Conservation (phyloP, 2,329 filamentous ascomycete species). For the Fusarium metavorans region DNA sequence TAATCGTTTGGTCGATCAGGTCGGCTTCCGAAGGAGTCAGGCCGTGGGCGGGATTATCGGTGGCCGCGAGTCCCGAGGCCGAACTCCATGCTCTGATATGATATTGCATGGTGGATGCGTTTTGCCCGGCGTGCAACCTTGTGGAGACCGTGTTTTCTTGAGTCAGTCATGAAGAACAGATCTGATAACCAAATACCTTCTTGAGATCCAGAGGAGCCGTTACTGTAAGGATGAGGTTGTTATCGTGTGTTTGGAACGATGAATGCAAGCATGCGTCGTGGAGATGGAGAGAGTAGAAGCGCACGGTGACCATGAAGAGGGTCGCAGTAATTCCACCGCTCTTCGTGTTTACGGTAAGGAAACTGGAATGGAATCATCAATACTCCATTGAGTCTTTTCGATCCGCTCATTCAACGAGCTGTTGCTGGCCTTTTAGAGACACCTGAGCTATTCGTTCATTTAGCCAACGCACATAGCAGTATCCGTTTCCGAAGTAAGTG, state of each 20-base stretch:
- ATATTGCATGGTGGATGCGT: too few relatives aligned
- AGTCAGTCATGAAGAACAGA: fast-evolving
- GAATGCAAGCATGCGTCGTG: not conserved
- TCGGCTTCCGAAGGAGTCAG: not conserved
- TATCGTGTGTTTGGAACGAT: not conserved
- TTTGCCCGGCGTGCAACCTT: not conserved
- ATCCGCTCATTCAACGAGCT: too few relatives aligned
- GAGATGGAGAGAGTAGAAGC: not conserved
- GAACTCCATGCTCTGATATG: not conserved
- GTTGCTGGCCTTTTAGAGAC: too few relatives aligned
- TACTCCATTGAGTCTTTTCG: too few relatives aligned
- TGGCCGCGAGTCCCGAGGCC: not conserved
- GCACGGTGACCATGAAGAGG: not conserved
- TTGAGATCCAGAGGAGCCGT: not conserved
- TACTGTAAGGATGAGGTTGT: not conserved
- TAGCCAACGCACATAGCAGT: too few relatives aligned
- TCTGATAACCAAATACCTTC: not conserved
- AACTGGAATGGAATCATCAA: too few relatives aligned
- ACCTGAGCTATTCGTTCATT: too few relatives aligned
- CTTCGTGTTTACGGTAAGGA: not conserved
- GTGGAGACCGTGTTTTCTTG: not conserved
- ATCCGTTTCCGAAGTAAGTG: not conserved
- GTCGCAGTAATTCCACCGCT: not conserved
- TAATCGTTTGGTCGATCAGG: not conserved
- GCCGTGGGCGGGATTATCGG: not conserved